Evolutionary conservation across 2,329 filamentous ascomycete species (phyloP), one percentile per base, ranked within the genome.

Genomic region (Xylaria sp.): DNA sequence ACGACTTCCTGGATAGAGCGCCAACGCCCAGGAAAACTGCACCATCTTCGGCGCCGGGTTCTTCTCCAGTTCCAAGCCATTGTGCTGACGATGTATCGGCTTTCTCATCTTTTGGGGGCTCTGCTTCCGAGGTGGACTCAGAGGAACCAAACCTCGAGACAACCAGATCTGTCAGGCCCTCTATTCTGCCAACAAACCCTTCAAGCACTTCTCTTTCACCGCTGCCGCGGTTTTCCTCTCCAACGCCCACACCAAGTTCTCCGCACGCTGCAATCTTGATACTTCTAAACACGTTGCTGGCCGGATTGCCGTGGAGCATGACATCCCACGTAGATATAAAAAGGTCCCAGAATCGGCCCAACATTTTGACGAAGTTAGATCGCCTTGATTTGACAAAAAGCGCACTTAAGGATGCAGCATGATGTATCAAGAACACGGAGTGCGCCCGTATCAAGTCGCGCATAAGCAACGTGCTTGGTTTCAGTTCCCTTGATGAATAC

Each of bases 161-260:
- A 49, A 97, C 84, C 58, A 98, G 80, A 80, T 99, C 96, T 6
- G 97, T 87, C 46, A 99, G 84, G 0, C 96, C 96, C 60, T 96
- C 91, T 28, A 93, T 92, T 64, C 92, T 86, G 10, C 86, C 86
- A 1, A 93, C 89, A 70, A 97, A 89, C n/a, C 93, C 93, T 79
- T 98, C 95, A 1, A 99, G 83, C 0, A 98, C 95, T 74, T 97
- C 95, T 74, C 95, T 87, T 82, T 98, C 95, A 38, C 94, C 94
- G 77, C 95, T 97, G 4, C 95, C 95, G 79, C 94, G 91, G 64
- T 97, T 93, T 81, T 98, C 96, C 79, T 98, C 96, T 20, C 96
- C 96, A 0, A 98, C 96, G 0, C 96, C 96, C 54, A 97, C 88
- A 17, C 96, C 96, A 31, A 98, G 87, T 81, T 98, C 95, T 20